Conservation (phyloP, 306 rosid species). For the Vigna hirtella region DNA sequence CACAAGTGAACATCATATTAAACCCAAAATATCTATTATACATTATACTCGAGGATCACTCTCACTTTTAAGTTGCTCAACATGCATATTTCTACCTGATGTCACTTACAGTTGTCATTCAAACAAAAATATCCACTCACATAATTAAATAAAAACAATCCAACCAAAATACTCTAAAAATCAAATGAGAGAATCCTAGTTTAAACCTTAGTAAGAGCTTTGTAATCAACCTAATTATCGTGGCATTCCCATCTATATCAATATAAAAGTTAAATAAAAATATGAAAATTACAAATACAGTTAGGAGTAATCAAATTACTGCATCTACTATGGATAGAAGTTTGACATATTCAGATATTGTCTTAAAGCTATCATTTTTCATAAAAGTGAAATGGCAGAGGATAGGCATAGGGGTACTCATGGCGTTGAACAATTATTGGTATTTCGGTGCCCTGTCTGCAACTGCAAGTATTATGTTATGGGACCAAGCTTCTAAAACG, state of each 20-base stretch:
- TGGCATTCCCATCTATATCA: neutral
- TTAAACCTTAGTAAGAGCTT: neutral
- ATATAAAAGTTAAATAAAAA: neutral
- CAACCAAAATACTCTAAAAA: neutral
- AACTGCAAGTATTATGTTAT: slow-evolving; percentile 50
- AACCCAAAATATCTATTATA: neutral
- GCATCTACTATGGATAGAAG: neutral
- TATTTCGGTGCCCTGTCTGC: slow-evolving; percentile 51
- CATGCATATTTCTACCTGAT: neutral
- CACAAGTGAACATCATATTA: neutral
- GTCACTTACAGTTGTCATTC: neutral
- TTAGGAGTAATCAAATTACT: neutral
- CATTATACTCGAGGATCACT: neutral
- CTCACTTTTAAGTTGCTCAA: neutral
- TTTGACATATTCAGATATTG: neutral
- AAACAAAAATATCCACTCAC: neutral
- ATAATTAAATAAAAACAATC: slow-evolving; percentile 6
- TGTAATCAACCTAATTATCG: neutral
- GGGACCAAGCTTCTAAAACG: slow-evolving; percentile 72
- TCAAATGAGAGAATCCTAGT: neutral
- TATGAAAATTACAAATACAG: neutral
- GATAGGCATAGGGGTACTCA: slow-evolving; percentile 45
- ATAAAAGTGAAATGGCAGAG: slow-evolving; percentile 1
- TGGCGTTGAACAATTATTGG: slow-evolving; percentile 55
- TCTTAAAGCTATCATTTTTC: neutral